A percentile compares a stretch with the other conserved stretches of the same genome.
phyloP scores from a whole-genome alignment of 768 basidiomycete genomes.

The Phlegmacium glaucopus region DNA sequence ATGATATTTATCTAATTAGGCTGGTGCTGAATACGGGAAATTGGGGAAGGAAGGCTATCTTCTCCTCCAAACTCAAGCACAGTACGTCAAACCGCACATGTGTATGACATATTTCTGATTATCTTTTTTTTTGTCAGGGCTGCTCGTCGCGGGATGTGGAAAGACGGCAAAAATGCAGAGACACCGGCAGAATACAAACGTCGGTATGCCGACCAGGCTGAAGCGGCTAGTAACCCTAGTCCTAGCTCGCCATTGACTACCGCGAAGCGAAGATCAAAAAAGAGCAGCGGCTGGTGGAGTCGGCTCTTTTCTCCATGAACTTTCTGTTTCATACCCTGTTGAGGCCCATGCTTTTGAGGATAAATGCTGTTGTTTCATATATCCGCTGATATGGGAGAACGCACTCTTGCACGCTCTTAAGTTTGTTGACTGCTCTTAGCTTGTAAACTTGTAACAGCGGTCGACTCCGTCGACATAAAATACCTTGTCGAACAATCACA shows the following conservation, averaged over 20 bases:
- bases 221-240: slow-evolving; percentile 5
- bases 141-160: slow-evolving; percentile 76
- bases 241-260: not conserved
- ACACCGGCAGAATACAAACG: slow-evolving; percentile 82
- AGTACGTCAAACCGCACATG: slow-evolving; percentile 39
- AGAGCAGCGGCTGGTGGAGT: slow-evolving; percentile 8
- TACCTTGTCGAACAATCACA: no score
- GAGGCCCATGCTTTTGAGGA: no score
- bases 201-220: slow-evolving; percentile 36
- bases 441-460: no score
- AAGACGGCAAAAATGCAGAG: slow-evolving; percentile 47
- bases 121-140: slow-evolving; percentile 45
- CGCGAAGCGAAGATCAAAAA: not conserved
- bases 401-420: no score
- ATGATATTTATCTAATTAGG: slow-evolving; percentile 17
- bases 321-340: no score
- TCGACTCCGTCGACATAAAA: no score
- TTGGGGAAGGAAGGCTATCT: slow-evolving; percentile 64
- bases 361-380: no score
- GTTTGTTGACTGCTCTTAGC: no score
- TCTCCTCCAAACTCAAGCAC: slow-evolving; percentile 60
- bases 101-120: not conserved
- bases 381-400: no score
- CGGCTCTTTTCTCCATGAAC: slow-evolving; percentile 11
- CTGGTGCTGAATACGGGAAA: slow-evolving; percentile 76